phyloP scores from a whole-genome alignment of 495 filamentous ascomycete species.

The Xylaria palmicola region DNA sequence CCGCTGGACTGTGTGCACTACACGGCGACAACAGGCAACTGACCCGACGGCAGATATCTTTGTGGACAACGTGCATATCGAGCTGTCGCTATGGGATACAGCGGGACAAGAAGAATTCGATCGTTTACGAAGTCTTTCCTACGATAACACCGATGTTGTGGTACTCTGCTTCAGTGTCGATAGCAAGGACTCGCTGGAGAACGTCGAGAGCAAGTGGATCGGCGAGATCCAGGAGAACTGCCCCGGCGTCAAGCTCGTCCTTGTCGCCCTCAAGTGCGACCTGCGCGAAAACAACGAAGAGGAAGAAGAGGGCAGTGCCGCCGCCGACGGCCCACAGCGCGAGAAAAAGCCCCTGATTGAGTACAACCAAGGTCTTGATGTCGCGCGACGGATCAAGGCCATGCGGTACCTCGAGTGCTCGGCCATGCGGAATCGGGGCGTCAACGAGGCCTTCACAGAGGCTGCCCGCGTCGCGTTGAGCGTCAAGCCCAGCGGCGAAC shows the following conservation, averaged over 20 bases:
- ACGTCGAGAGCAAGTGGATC: slow-evolving; percentile 98
- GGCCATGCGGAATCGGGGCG: slow-evolving; percentile 93
- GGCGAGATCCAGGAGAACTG: slow-evolving; percentile 97
- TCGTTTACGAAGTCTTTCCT: slow-evolving; percentile 88
- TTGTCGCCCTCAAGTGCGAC: slow-evolving; percentile 98
- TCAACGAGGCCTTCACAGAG: slow-evolving; percentile 98
- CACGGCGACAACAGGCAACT: slow-evolving; percentile 9
- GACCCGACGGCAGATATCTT: slow-evolving; percentile 71
- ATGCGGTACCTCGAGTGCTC: slow-evolving; percentile 98
- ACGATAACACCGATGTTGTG: slow-evolving; percentile 91
- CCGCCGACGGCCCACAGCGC: slow-evolving; percentile 27
- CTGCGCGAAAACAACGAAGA: slow-evolving; percentile 69
- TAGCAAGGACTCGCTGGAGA: slow-evolving; percentile 92
- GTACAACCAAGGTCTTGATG: slow-evolving; percentile 89
- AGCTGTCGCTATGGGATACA: slow-evolving; percentile 96
- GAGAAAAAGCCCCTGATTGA: slow-evolving; percentile 77
- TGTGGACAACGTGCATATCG: slow-evolving; percentile 94
- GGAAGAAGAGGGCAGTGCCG: slow-evolving; percentile 45
- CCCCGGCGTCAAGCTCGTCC: slow-evolving; percentile 85
- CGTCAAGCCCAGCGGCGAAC: slow-evolving; percentile 86
- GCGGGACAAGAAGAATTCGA: slow-evolving; percentile 99
- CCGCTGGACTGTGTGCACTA: not conserved
- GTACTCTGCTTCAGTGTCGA: slow-evolving; percentile 99
- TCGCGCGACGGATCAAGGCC: slow-evolving; percentile 83
- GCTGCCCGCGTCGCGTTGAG: slow-evolving; percentile 93